Base-by-base conservation (phyloP, 805 yeast species). In the Torulaspora delbrueckii region DNA sequence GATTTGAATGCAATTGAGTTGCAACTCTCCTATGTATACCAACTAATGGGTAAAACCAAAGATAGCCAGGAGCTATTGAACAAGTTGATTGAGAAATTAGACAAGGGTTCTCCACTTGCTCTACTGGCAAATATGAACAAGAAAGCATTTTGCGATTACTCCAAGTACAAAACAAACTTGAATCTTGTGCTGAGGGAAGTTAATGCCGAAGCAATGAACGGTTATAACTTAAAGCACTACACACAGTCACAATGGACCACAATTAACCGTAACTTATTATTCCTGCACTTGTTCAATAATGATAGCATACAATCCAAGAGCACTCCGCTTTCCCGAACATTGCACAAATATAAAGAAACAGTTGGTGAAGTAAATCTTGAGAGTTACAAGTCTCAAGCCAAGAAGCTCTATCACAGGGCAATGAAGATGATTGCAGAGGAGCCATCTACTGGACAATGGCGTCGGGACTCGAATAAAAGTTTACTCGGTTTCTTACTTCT, bases 1-100 rank as follows among this genome's bases (percentile, higher is more conserved):
- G 86, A 81, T 49, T 57, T 78, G n/a, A 70, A 76, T 25, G 84
- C 91, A 19, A 82, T 85, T 32, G 63, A 74, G 46, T 59, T 83
- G 37, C 84, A 85, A 52, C 69, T 69, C 34, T 79, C 87, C 2
- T 84, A 75, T 56, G 73, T 82, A 14, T 62, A 74, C 37, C 78
- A 78, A 46, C 35, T 68, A 5, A 40, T 58, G 25, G 76, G 76
- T 3, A 59, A 74, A 5, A 34, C 48, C 1, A 65, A 56, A 1
- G 65, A 67, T 14, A 66, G 81, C 2, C 51, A 66, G 37, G 51
- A 59, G 1, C 57, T 78, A 0, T 62, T 80, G 40, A 50, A 60
- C 0, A 47, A 55, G 2, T 37, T 63, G 37, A 56, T 77, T n/a
- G 47, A 55, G 8, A 44, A 46, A 14, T 32, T 56, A 8, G 47